A percentile compares a stretch with the other conserved stretches of the same genome.
Evolutionary conservation across 768 basidiomycete genomes (phyloP).

Genomic region (Cyclocybe cylindracea): DNA sequence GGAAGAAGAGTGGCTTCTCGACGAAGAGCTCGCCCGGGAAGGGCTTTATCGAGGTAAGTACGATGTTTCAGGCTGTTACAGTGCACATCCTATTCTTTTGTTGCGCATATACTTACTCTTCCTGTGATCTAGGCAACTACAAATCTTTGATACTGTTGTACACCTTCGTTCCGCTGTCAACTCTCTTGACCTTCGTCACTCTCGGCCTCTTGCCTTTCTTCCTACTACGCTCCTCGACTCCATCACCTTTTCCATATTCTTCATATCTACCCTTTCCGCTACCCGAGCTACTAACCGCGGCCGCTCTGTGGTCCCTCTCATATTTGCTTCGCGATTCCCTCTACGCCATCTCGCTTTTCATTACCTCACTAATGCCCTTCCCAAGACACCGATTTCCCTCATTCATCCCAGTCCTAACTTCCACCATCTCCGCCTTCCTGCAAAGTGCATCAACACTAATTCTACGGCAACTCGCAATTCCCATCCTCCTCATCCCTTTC

Average conservation of each 20-base stretch:
- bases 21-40: slow-evolving; percentile 30
- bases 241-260: slow-evolving; percentile 51
- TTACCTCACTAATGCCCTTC: slow-evolving; percentile 29
- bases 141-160: slow-evolving; percentile 53
- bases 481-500: slow-evolving; percentile 52
- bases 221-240: slow-evolving; percentile 43
- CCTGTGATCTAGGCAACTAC: slow-evolving; percentile 57
- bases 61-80: background rate
- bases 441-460: slow-evolving; percentile 53
- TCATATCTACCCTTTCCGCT: slow-evolving; percentile 60
- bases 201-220: slow-evolving; percentile 52
- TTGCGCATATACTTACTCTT: slow-evolving; percentile 9
- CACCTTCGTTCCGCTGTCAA: slow-evolving; percentile 58
- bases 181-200: slow-evolving; percentile 46
- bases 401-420: slow-evolving; percentile 30
- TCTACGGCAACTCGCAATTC: slow-evolving; percentile 56
- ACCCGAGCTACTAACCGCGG: slow-evolving; percentile 63
- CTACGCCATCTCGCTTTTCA: slow-evolving; percentile 26
- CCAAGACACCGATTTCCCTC: slow-evolving; percentile 25
- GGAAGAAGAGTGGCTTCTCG: slow-evolving; percentile 34
- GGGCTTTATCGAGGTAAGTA: slow-evolving; percentile 32
- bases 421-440: slow-evolving; percentile 38
- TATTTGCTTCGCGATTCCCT: slow-evolving; percentile 54
- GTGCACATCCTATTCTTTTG: background rate
- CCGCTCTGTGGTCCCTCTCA: slow-evolving; percentile 61